Conservation (phyloP, 2,329 filamentous ascomycete genomes). For the Colletotrichum australisinense region DNA sequence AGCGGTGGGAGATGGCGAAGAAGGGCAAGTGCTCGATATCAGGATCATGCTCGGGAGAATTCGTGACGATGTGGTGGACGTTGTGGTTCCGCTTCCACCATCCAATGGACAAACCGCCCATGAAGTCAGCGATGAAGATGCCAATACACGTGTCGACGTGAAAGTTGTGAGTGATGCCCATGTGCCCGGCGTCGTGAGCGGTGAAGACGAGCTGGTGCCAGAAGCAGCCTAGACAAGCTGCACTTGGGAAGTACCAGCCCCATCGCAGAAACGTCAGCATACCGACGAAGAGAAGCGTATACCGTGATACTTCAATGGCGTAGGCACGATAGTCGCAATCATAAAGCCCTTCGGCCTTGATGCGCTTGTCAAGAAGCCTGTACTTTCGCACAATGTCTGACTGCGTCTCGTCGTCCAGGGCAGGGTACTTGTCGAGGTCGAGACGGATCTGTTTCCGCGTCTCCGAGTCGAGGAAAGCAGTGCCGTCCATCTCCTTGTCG, state of each 20-base stretch:
- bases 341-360: constrained; percentile 82
- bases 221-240: constrained; percentile 80
- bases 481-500: constrained; percentile 60
- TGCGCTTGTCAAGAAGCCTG: constrained; percentile 77
- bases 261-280: constrained; percentile 71
- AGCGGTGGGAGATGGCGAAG: constrained; percentile 86
- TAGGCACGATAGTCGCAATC: constrained; percentile 88
- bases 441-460: constrained; percentile 81
- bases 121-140: constrained; percentile 89
- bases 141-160: constrained; percentile 85
- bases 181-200: constrained; percentile 95
- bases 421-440: constrained; percentile 84
- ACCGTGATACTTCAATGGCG: constrained; percentile 78
- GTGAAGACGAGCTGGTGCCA: constrained; percentile 97
- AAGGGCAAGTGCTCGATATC: constrained; percentile 94
- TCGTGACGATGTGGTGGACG: constrained; percentile 96
- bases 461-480: constrained; percentile 77
- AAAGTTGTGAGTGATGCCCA: constrained; percentile 96
- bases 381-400: constrained; percentile 83
- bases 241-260: constrained; percentile 77
- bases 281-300: constrained; percentile 72
- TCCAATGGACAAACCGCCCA: constrained; percentile 88
- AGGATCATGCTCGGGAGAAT: constrained; percentile 93
- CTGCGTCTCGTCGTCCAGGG: constrained; percentile 79
- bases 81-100: constrained; percentile 99